Percentiles rank a stretch among this genome's conserved stretches.
phyloP scores from a whole-genome alignment of 148 eudicot species.

The Camellia sinensis region DNA sequence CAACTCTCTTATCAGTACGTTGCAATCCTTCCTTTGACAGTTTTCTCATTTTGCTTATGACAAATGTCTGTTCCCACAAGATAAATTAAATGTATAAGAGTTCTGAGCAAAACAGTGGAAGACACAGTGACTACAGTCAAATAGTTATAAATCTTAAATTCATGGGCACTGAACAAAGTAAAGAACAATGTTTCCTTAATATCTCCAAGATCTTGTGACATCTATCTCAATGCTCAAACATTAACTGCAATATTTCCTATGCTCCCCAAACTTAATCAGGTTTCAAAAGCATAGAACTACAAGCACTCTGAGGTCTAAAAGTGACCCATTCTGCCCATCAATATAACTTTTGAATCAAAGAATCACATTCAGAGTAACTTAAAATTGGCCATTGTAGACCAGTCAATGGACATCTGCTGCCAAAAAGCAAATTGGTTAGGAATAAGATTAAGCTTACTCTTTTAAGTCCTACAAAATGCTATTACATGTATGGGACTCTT shows the following conservation, averaged over 20 bases:
- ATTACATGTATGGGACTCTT: too few species aligned
- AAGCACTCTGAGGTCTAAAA: not conserved
- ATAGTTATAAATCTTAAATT: not conserved
- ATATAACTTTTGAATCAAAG: not conserved
- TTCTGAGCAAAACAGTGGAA: not conserved
- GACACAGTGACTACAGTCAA: not conserved
- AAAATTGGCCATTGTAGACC: not conserved
- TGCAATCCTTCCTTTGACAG: conserved; percentile 58
- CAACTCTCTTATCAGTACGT: conserved; percentile 57
- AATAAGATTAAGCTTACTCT: not conserved
- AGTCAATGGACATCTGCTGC: too few species aligned
- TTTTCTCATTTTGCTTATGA: conserved; percentile 43
- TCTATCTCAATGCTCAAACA: conserved; percentile 6
- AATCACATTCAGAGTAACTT: not conserved
- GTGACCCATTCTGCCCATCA: not conserved
- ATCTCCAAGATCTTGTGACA: not conserved
- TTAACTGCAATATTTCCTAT: not conserved
- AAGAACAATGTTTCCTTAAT: conserved; percentile 1
- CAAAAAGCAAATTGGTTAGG: not conserved
- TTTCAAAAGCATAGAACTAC: not conserved
- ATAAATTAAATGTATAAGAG: not conserved
- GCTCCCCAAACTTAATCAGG: not conserved
- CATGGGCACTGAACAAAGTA: not conserved
- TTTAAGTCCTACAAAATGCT: not conserved
- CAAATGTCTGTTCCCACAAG: conserved; percentile 37